Base-by-base conservation (phyloP, 768 basidiomycete species). In the Suillus paluster region DNA sequence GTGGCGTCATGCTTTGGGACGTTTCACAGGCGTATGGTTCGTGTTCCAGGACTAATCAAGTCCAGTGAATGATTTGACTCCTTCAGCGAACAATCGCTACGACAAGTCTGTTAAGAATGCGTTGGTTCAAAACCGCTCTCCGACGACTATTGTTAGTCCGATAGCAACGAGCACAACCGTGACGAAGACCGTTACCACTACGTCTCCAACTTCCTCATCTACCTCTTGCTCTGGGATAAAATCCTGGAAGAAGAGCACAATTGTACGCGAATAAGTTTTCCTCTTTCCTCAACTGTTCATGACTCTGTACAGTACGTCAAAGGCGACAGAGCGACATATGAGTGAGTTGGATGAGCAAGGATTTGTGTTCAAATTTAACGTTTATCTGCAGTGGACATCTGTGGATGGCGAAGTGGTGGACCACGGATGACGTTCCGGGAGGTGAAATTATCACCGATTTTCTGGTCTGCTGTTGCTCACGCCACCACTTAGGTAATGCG, bases 391-490 rank as follows among this genome's bases (percentile, higher is more conserved):
- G 39, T 17, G 39, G 39, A 39, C 39, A 80, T 61, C 71, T 80
- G 45, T 82, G 79, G 79, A 81, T 79, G 10, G 86, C 87, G 5
- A 80, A 84, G 58, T 89, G 84, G 83, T 89, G 88, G 87, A 83
- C 85, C 19, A 73, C 88, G 69, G 79, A 77, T 46, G 82, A 86
- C 67, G 77, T 70, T 42, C 88, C 87, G 8, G 72, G 78, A 62
- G 75, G 79, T 79, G 64, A 50, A 70, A 45, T 30, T 23, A 30
- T 7, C 23, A 17, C 6, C 7, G 15, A 38, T 25, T 27, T 49
- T 25, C 48, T 52, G 15, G n/a, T 6, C 15, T 17, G 17, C 15
- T 39, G 39, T 6, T 39, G 39, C 39, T 39, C 15, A 39, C 39
- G 39, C 44, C 17, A 21, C 38, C 25, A 23, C 57, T n/a, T 54